These are phyloP conservation scores for Barnettozyma sp. DNA, from an alignment of 805 yeast species.

Conservation along the genomic window DNA sequence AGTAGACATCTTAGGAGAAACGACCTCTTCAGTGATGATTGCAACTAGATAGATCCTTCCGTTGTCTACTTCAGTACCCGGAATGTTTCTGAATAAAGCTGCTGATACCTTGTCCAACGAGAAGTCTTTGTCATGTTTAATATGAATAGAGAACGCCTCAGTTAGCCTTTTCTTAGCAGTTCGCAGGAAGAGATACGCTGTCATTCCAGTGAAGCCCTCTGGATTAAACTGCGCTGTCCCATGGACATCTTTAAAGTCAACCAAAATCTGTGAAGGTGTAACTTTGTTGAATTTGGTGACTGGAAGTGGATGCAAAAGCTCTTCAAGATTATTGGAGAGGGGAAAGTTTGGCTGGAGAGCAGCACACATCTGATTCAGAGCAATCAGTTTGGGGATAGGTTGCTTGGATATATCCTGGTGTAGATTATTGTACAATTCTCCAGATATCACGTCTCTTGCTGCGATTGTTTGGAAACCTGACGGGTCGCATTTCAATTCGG, in stretches of 20 bases:
- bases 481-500: slow-evolving; percentile 36
- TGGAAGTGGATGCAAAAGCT: slow-evolving; percentile 38
- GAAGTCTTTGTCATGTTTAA: slow-evolving; percentile 49
- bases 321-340: slow-evolving; percentile 28
- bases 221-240: slow-evolving; percentile 55
- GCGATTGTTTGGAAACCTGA: slow-evolving; percentile 63
- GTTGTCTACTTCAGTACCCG: slow-evolving; percentile 54
- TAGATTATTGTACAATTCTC: slow-evolving; percentile 43
- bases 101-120: slow-evolving; percentile 66
- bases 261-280: slow-evolving; percentile 54
- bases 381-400: slow-evolving; percentile 50
- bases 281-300: slow-evolving; percentile 42
- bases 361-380: slow-evolving; percentile 59
- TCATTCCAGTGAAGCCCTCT: slow-evolving; percentile 61
- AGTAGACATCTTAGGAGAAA: slow-evolving; percentile 31
- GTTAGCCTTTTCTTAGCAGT: slow-evolving; percentile 58
- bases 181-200: slow-evolving; percentile 66
- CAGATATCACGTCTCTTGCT: slow-evolving; percentile 55
- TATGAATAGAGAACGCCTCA: slow-evolving; percentile 70
- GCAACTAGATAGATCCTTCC: slow-evolving; percentile 72
- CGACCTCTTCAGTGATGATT: slow-evolving; percentile 62
- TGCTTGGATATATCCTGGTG: slow-evolving; percentile 21
- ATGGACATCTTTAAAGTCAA: slow-evolving; percentile 68
- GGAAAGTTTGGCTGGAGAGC: slow-evolving; percentile 75
- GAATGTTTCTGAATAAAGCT: slow-evolving; percentile 72